phyloP scores from a whole-genome alignment of 345 rosid species.

The Ailanthus altissimus region DNA sequence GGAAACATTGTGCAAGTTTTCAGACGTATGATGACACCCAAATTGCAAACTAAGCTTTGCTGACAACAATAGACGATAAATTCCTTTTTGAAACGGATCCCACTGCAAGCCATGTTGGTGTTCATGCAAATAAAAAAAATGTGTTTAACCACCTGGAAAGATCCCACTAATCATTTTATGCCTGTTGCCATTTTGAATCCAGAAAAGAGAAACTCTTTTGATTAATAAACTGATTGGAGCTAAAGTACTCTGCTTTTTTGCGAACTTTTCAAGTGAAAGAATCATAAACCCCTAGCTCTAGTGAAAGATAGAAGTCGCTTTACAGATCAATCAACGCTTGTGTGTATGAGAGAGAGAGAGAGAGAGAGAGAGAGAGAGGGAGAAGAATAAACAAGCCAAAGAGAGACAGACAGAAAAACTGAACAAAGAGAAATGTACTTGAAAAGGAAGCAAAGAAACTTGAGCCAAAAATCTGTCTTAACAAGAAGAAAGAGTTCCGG shows the following conservation, averaged over 20 bases:
- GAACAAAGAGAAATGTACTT: neutral
- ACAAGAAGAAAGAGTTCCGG: neutral
- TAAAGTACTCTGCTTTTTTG: slow-evolving; percentile 14
- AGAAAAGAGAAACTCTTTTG: neutral
- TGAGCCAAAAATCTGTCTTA: neutral
- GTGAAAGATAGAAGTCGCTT: slow-evolving; percentile 2
- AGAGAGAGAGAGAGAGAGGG: neutral
- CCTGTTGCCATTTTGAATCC: slow-evolving; percentile 8
- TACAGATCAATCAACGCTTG: slow-evolving; percentile 14
- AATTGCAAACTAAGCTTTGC: neutral
- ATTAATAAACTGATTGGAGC: slow-evolving; percentile 10
- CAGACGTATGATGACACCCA: slow-evolving; percentile 9
- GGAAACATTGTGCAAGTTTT: slow-evolving; percentile 2
- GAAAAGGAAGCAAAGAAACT: neutral
- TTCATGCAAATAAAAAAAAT: slow-evolving; percentile 10
- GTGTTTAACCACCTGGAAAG: slow-evolving; percentile 11
- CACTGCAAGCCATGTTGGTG: neutral
- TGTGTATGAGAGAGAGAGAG: neutral
- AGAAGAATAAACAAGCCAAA: slow-evolving; percentile 4
- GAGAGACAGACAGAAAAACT: neutral
- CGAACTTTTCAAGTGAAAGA: slow-evolving; percentile 10
- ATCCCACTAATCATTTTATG: slow-evolving; percentile 11
- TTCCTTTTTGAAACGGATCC: neutral
- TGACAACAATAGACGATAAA: neutral
- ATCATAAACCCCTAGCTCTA: slow-evolving; percentile 13